Conservation (phyloP, 176 grass and related monocot genomes). For the Dactylis glomerata region DNA sequence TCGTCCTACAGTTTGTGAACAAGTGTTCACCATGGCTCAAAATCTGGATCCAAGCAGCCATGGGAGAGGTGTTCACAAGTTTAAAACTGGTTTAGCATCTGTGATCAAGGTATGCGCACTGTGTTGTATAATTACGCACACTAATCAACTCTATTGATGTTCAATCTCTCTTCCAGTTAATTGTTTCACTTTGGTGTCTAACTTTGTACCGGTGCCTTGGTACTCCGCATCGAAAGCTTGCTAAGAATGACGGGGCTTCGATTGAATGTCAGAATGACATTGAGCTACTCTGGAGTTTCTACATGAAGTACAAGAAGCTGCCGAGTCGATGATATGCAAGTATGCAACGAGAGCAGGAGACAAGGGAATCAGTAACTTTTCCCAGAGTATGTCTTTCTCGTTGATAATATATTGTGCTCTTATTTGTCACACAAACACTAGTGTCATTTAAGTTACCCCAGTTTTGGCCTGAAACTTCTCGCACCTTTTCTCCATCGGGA, state of each 20-base stretch:
- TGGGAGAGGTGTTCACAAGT: conserved; percentile 75
- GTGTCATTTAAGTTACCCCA: neutral
- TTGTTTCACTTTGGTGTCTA: neutral
- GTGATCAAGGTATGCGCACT: conserved; percentile 70
- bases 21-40: conserved; percentile 82
- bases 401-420: neutral
- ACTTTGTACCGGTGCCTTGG: conserved; percentile 18
- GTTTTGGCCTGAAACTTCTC: neutral
- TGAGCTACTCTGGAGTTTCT: conserved; percentile 69
- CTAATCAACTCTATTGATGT: no score
- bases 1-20: conserved; percentile 70
- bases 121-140: neutral
- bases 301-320: conserved; percentile 63
- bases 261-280: conserved; percentile 70
- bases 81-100: conserved; percentile 81
- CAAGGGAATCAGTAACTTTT: conserved; percentile 63
- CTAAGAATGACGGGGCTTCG: conserved; percentile 60
- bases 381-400: conserved; percentile 55
- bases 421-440: neutral
- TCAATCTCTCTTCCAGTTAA: neutral
- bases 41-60: conserved; percentile 73
- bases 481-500: neutral
- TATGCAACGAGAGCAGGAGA: conserved; percentile 68
- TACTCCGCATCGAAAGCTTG: conserved; percentile 69
- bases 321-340: conserved; percentile 74